Evolutionary conservation across 345 rosid genomes (phyloP), one percentile per base, ranked within the genome.

Genomic region (Melaleuca quinquenervia): DNA sequence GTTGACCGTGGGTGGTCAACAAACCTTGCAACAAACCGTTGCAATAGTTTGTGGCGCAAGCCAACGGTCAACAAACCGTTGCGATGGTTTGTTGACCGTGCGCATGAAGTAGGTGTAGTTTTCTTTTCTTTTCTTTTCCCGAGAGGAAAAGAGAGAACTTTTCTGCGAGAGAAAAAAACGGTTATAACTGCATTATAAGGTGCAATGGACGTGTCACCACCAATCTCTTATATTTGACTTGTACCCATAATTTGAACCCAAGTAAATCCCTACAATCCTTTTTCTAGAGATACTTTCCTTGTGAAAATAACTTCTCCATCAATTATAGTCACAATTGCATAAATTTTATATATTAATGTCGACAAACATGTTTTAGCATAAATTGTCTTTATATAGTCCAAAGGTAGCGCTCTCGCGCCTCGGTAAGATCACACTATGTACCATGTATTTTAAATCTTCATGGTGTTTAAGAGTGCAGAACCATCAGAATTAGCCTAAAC

Each of bases 401-500:
- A 58, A 58, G 3, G 11, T 58, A 58, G n/a, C 32, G 12, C 36
- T 1, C 8, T 54, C 21, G 12, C 6, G 4, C 1, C n/a, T 54
- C 2, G 0, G 0, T 54, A 0, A 22, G 1, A 54, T 54, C 58
- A 54, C 58, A 54, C n/a, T 11, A 0, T n/a, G 26, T 58, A 7
- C 27, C 64, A n/a, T 0, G 1, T 26, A 58, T 58, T 26, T 11
- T 12, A 26, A 58, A 58, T 58, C 1, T 58, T 58, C 16, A 58
- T 26, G 64, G 27, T 58, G 2, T 1, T 26, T 58, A 26, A 58
- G 64, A n/a, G 32, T 11, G 8, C 0, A 5, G 2, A 58, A 12
- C 15, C 16, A 58, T 58, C 1, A 0, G 2, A 58, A 58, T 58
- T n/a, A 58, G 27, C 27, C 13, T 5, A 56, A 56, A 55, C 29